These are phyloP conservation scores for Pseudophaeomoniella oleicola DNA, from an alignment of 2,329 filamentous ascomycete genomes.

Conservation along the genomic window DNA sequence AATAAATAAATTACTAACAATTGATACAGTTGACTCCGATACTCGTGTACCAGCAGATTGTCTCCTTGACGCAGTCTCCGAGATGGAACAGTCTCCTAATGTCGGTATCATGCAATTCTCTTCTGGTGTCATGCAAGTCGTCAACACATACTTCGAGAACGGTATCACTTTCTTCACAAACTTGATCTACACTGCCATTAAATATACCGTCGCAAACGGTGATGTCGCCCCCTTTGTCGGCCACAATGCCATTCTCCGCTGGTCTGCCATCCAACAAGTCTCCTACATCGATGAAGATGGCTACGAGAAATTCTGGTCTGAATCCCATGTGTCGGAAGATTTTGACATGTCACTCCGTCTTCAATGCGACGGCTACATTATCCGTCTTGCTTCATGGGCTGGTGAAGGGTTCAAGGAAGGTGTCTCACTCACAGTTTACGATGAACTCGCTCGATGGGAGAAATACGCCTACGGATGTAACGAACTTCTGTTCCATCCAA, in stretches of 20 bases:
- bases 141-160: constrained; percentile 56
- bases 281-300: constrained; percentile 43
- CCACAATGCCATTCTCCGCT: constrained; percentile 60
- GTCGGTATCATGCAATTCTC: constrained; percentile 57
- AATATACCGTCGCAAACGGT: constrained; percentile 53
- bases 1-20: constrained; percentile 58
- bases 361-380: constrained; percentile 51
- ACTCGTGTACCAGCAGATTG: constrained; percentile 53
- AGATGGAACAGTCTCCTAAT: constrained; percentile 55
- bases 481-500: constrained; percentile 64
- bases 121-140: constrained; percentile 62
- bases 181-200: constrained; percentile 58
- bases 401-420: constrained; percentile 60
- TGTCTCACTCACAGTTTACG: constrained; percentile 69
- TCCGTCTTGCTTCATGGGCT: constrained; percentile 54
- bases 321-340: constrained; percentile 60
- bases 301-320: constrained; percentile 57
- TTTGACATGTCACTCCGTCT: constrained; percentile 62
- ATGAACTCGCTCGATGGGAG: constrained; percentile 71
- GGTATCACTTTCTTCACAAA: constrained; percentile 66
- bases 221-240: constrained; percentile 62
- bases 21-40: constrained; percentile 61
- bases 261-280: constrained; percentile 61
- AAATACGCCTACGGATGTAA: constrained; percentile 78
- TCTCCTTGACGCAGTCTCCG: constrained; percentile 50